Conservation (phyloP, 306 rosid genomes). For the Malus sieversii region DNA sequence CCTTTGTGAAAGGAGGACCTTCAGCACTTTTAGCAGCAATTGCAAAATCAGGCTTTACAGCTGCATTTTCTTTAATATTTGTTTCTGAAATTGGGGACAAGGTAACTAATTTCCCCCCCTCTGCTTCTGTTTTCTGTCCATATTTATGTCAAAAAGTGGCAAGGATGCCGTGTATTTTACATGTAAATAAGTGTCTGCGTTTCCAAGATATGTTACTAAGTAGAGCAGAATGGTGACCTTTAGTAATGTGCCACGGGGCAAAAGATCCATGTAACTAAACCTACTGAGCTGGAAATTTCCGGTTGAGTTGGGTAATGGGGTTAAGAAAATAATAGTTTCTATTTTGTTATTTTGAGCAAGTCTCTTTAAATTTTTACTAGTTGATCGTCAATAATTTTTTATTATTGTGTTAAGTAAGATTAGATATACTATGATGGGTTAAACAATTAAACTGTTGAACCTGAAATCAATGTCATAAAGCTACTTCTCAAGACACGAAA, state of each 20-base stretch:
- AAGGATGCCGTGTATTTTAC: neutral
- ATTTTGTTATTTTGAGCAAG: neutral
- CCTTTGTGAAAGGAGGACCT: constrained; percentile 85
- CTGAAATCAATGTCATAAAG: neutral
- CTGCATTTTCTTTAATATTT: constrained; percentile 88
- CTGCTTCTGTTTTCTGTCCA: constrained; percentile 3
- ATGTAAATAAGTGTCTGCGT: neutral
- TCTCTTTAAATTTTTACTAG: neutral
- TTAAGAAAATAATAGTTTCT: neutral
- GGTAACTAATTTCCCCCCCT: constrained; percentile 35
- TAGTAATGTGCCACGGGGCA: neutral
- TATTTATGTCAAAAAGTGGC: neutral
- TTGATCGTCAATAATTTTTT: neutral
- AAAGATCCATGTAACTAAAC: neutral
- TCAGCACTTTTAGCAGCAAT: constrained; percentile 65
- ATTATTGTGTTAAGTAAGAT: neutral
- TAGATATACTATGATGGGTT: neutral
- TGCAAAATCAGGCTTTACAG: constrained; percentile 92
- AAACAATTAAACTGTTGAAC: neutral
- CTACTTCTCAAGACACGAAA: neutral
- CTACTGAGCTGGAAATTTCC: neutral
- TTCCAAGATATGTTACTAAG: neutral
- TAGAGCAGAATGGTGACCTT: neutral
- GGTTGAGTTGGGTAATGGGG: no score
- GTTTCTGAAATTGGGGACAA: constrained; percentile 99